A percentile compares a stretch with the other conserved stretches of the same genome.
Evolutionary conservation across 805 yeast species (phyloP).

Genomic region (Suhomyces prunicola): DNA sequence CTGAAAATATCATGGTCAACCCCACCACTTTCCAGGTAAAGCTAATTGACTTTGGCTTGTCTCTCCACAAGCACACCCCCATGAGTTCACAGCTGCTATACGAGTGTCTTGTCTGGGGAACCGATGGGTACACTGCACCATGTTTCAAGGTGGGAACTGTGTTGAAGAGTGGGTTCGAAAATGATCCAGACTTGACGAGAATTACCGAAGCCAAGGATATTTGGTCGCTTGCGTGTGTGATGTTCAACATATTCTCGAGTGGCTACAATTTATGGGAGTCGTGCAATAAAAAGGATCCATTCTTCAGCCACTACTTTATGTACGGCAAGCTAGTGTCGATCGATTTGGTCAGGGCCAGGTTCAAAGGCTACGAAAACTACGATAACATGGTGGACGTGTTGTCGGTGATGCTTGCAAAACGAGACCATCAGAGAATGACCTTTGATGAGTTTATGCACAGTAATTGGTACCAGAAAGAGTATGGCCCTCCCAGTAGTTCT

Average conservation of each 20-base stretch:
- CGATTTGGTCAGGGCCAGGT: background rate
- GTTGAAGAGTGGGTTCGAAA: background rate
- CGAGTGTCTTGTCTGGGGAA: constrained; percentile 2
- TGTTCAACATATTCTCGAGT: constrained; percentile 3
- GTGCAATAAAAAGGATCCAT: background rate
- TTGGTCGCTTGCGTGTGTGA: constrained; percentile 3
- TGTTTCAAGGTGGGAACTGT: background rate
- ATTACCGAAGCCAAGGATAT: constrained; percentile 5
- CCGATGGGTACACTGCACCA: constrained; percentile 5
- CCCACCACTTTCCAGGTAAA: background rate
- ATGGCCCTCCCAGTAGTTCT: too few relatives aligned
- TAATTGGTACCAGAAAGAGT: background rate
- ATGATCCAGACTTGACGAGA: background rate
- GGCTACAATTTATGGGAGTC: constrained; percentile 2
- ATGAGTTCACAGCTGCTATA: background rate
- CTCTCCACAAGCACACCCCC: background rate
- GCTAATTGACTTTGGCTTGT: constrained; percentile 7
- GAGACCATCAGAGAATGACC: background rate
- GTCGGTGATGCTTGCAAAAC: background rate
- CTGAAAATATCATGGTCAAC: constrained; percentile 6
- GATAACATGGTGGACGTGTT: background rate
- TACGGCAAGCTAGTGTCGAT: background rate
- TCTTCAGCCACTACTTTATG: background rate
- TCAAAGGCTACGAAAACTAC: background rate
- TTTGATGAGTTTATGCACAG: background rate